A percentile compares a stretch with the other conserved stretches of the same genome.
Conservation (phyloP, 2,329 filamentous ascomycete species). For the Hirsutella minnesotensis region DNA sequence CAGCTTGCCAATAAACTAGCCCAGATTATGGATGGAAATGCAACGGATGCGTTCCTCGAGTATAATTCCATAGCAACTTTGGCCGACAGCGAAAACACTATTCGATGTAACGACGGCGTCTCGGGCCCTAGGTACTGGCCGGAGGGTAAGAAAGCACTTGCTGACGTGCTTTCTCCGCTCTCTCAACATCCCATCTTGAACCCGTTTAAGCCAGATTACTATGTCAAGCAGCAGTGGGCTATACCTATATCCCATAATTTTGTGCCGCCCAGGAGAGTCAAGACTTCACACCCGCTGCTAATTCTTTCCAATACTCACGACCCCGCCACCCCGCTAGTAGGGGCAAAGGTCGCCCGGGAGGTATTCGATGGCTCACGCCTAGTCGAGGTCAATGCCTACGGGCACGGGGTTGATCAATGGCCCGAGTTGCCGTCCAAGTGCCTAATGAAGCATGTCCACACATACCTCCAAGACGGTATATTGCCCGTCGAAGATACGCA, state of each 20-base stretch:
- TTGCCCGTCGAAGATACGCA: too few species aligned
- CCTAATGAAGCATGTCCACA: too few species aligned
- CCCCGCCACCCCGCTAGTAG: constrained; percentile 38
- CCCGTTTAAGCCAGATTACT: constrained; percentile 18
- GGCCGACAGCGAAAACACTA: constrained; percentile 14
- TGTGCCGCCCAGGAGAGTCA: constrained; percentile 17
- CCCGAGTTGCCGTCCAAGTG: too few species aligned
- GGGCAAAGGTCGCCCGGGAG: constrained; percentile 21
- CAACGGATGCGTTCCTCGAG: constrained; percentile 24
- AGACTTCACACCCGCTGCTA: constrained; percentile 17
- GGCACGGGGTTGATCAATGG: too few species aligned
- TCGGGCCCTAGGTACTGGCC: constrained; percentile 16
- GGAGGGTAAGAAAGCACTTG: constrained; percentile 16
- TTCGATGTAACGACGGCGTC: constrained; percentile 11
- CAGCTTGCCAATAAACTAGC: constrained; percentile 21
- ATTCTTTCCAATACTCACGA: constrained; percentile 20
- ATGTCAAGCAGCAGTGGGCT: constrained; percentile 17
- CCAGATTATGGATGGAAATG: constrained; percentile 24
- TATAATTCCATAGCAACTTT: too few species aligned
- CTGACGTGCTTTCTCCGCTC: constrained; percentile 21
- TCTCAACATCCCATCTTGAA: too few species aligned
- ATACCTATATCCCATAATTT: constrained; percentile 18
- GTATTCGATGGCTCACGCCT: constrained; percentile 25
- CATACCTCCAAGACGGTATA: too few species aligned
- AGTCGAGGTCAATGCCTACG: constrained; percentile 29